Percentiles rank a stretch among this genome's conserved stretches.
Conservation (phyloP, 148 eudicot species). For the Bassia scoparia region DNA sequence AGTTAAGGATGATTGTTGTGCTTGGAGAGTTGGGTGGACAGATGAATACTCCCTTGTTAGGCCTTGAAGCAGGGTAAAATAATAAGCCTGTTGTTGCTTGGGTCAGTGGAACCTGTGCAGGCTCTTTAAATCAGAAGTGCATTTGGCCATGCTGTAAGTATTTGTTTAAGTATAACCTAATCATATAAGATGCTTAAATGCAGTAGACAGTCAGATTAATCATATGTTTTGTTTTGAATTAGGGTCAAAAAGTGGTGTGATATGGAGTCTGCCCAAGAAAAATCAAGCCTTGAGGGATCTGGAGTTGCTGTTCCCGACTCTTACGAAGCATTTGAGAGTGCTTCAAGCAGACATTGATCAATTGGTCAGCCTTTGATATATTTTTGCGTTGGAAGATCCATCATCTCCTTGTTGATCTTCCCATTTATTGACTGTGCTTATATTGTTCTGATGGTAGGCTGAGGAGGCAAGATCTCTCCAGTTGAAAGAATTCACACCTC, state of each 20-base stretch:
- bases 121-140: conserved; percentile 98
- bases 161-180: conserved; percentile 1
- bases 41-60: conserved; percentile 97
- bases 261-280: conserved; percentile 94
- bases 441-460: conserved; percentile 33
- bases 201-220: background rate
- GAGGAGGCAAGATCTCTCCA: conserved; percentile 64
- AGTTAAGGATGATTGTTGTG: conserved; percentile 95
- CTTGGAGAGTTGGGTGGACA: conserved; percentile 97
- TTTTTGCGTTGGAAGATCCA: background rate
- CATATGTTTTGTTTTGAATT: conserved; percentile 10
- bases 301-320: conserved; percentile 96
- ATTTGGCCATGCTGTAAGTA: conserved; percentile 97
- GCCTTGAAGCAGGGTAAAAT: conserved; percentile 95
- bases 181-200: background rate
- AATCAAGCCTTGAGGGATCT: conserved; percentile 89
- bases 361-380: conserved; percentile 41
- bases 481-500: conserved; percentile 88
- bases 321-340: conserved; percentile 78
- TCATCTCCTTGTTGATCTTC: background rate
- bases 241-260: conserved; percentile 99
- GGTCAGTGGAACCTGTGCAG: conserved; percentile 99
- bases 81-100: conserved; percentile 90
- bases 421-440: background rate
- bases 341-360: conserved; percentile 74